Percentiles rank a stretch among this genome's conserved stretches.
These are phyloP conservation scores for Gossypioides kirkii DNA, from an alignment of 345 rosid genomes.

Conservation along the genomic window DNA sequence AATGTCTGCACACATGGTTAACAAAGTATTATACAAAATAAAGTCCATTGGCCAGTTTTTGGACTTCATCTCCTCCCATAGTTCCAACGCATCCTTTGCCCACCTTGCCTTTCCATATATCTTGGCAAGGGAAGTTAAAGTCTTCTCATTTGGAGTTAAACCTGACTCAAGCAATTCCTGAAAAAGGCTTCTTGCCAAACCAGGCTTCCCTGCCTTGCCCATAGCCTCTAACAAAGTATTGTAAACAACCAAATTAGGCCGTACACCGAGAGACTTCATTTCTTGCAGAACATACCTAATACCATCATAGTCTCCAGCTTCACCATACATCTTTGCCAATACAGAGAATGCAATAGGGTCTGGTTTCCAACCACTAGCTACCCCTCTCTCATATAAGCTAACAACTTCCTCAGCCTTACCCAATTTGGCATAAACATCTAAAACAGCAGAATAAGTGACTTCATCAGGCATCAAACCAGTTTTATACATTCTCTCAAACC, in stretches of 20 bases:
- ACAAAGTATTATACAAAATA: conserved; percentile 72
- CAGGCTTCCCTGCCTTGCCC: conserved; percentile 90
- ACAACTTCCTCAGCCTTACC: conserved; percentile 83
- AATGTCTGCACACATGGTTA: conserved; percentile 88
- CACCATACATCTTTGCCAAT: conserved; percentile 88
- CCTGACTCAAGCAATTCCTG: conserved; percentile 74
- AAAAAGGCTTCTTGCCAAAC: conserved; percentile 75
- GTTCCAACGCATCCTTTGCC: conserved; percentile 69
- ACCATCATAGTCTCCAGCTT: conserved; percentile 89
- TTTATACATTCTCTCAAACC: conserved; percentile 91
- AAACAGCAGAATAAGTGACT: conserved; percentile 77
- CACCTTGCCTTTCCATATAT: conserved; percentile 90
- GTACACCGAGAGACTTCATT: conserved; percentile 69
- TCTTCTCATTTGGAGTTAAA: conserved; percentile 68
- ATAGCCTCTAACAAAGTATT: conserved; percentile 79
- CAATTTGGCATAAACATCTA: conserved; percentile 78
- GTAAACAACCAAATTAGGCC: conserved; percentile 77
- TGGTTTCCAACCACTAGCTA: conserved; percentile 89
- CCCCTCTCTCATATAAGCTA: conserved; percentile 88
- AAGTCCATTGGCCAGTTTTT: conserved; percentile 84
- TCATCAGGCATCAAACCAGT: conserved; percentile 96
- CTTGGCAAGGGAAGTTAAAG: conserved; percentile 74
- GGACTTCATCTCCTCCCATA: conserved; percentile 73
- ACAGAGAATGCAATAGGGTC: conserved; percentile 73
- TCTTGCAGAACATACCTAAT: conserved; percentile 83